These are phyloP conservation scores for Daldinia concentrica DNA, from an alignment of 495 filamentous ascomycete genomes.

Conservation along the genomic window DNA sequence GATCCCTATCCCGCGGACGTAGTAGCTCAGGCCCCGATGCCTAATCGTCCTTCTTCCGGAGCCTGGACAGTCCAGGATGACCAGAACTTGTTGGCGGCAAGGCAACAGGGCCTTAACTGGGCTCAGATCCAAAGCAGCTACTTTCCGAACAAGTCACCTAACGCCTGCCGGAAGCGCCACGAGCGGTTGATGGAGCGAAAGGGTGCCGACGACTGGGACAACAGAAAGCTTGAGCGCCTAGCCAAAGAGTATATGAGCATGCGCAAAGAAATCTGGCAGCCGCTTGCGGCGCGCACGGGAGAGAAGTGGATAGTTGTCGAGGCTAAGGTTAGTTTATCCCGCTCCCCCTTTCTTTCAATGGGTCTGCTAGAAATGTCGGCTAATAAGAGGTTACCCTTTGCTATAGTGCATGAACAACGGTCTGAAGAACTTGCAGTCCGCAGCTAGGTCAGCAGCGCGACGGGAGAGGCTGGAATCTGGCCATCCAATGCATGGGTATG, in stretches of 20 bases:
- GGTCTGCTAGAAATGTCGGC: neutral
- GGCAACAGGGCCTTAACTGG: conserved; percentile 75
- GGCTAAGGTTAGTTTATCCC: conserved; percentile 65
- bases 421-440: conserved; percentile 65
- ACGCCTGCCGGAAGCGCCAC: conserved; percentile 81
- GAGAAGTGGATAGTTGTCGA: conserved; percentile 78
- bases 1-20: conserved; percentile 51
- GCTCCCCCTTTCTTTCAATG: neutral
- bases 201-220: conserved; percentile 73
- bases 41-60: conserved; percentile 61
- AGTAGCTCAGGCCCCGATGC: conserved; percentile 45
- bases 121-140: conserved; percentile 71
- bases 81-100: conserved; percentile 66
- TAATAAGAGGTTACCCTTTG: conserved; percentile 12
- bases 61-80: conserved; percentile 74
- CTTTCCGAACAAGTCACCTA: conserved; percentile 77
- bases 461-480: conserved; percentile 61
- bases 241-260: conserved; percentile 73
- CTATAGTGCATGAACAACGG: conserved; percentile 65
- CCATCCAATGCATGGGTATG: conserved; percentile 53
- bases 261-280: conserved; percentile 76
- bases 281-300: conserved; percentile 67
- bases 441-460: conserved; percentile 60
- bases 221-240: conserved; percentile 69
- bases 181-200: conserved; percentile 76